These are phyloP conservation scores for Cichorium intybus DNA, from an alignment of 140 eudicot genomes.

Conservation along the genomic window DNA sequence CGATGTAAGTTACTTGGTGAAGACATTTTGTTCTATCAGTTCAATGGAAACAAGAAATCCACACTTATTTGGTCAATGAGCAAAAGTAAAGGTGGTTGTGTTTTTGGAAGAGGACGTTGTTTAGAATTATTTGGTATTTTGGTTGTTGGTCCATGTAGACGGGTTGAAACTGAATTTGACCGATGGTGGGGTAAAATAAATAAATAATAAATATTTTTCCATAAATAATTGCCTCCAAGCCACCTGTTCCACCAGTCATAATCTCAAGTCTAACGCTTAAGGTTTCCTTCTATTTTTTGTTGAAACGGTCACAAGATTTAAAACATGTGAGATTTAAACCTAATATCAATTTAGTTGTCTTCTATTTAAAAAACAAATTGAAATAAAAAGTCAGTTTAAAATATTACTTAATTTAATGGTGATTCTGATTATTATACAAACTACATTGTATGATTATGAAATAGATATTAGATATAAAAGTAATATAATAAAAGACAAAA, in stretches of 20 bases:
- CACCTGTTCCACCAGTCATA: not conserved
- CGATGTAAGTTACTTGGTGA: not conserved
- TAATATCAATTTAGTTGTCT: too few species aligned
- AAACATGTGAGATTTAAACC: too few species aligned
- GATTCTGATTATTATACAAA: not conserved
- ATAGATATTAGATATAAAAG: not conserved
- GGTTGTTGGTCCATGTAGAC: not conserved
- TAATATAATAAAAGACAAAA: too few species aligned
- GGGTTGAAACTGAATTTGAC: slow-evolving; percentile 1
- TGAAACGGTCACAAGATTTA: too few species aligned
- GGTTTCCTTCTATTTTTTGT: too few species aligned
- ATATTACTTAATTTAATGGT: too few species aligned
- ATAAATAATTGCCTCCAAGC: slow-evolving; percentile 1
- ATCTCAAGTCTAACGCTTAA: not conserved
- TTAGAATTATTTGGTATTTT: slow-evolving; percentile 19
- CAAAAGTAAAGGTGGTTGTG: not conserved
- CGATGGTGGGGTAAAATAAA: not conserved
- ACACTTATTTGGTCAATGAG: slow-evolving; percentile 15
- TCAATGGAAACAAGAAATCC: not conserved
- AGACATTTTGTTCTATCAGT: slow-evolving; percentile 3
- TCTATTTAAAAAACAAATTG: too few species aligned
- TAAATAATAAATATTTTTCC: not conserved
- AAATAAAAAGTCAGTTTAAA: too few species aligned
- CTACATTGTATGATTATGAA: not conserved
- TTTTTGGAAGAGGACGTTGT: not conserved